Base-by-base conservation (phyloP, 352 stramenopile genomes). In the Pythium grandisporangium region DNA sequence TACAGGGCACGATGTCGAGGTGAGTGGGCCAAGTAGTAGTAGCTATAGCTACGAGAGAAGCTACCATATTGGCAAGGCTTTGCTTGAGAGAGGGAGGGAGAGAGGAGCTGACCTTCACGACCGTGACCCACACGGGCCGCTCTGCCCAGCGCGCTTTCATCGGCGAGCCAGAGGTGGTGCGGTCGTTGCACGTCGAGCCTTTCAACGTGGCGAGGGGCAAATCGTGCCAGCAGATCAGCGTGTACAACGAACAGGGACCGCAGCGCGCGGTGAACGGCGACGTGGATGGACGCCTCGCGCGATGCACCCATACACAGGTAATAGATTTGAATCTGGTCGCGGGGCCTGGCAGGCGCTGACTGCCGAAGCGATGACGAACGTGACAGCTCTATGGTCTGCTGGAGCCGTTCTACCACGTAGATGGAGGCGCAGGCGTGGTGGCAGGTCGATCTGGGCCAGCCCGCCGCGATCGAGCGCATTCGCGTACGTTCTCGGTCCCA, bases 371-470 rank as follows among this genome's bases (percentile, higher is more conserved):
- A n/a, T n/a, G n/a, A n/a, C n/a, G n/a, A n/a, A n/a, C n/a, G n/a
- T n/a, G n/a, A n/a, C n/a, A n/a, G n/a, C n/a, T n/a, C n/a, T n/a
- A n/a, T n/a, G n/a, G n/a, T n/a, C n/a, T n/a, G n/a, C n/a, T n/a
- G n/a, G n/a, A n/a, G n/a, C n/a, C n/a, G n/a, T n/a, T n/a, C n/a
- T n/a, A n/a, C n/a, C 4, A 2, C 25, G 17, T 37, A 85, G 64
- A 51, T 95, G 39, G 88, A 97, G 41, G 65, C 92, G 8, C 87
- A 95, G 55, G 76, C 87, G 16, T 98, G 84, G 85, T 97, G 89
- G 77, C 84, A 97, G 58, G 84, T 97, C 7, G 80, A 98, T 45
- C 61, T 98, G 10, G 74, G 76, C 0, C 73, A 88, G 42, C 66
- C 71, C 12, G 70, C 72, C 7, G 73, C 86, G 30, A 77, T 90